Evolutionary conservation across 805 yeast genomes (phyloP), one percentile per base, ranked within the genome.

Genomic region (Nakazawaea peltata): DNA sequence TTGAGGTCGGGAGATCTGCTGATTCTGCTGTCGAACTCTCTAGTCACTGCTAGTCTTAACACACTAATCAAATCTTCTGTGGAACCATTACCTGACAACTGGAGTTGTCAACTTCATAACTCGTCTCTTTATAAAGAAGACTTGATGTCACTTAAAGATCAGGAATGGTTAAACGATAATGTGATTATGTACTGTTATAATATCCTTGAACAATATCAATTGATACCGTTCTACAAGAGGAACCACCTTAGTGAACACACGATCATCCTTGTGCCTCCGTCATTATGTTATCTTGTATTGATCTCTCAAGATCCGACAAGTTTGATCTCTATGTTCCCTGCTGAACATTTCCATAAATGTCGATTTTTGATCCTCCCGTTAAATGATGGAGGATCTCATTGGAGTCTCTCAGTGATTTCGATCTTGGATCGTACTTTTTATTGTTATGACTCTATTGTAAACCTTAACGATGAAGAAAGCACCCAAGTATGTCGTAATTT

Each of bases 131-230:
- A 74, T 46, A 61, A 65, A 36, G 71, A 70, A 16, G 92, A 83
- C 48, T 43, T 80, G 8, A 61, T 57, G 30, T 77, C 72, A 44
- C 53, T 82, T 12, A 57, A 63, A 33, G 76, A 78, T 14, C 81
- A 71, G 24, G 80, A 79, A 48, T 82, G 92, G 90, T 57, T 82
- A 21, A 78, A 77, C 46, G 90, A 81, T 48, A 78, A 78, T 46
- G 74, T 79, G 44, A 67, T 82, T 26, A 61, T 81, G 0, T 71
- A 80, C 36, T 54, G 78, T 14, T 82, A 66, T 51, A 86, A 79
- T 30, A 27, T 39, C 7, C 26, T 34, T 8, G 40, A 41, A 61
- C 28, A 34, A 28, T 36, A 30, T 14, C 32, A 49, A 51, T 24
- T 34, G 41, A 27, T 24, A 14, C 35, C 39, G 5, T 16, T 54